Base-by-base conservation (phyloP, 306 rosid species). In the Gastrolobium villosum region DNA sequence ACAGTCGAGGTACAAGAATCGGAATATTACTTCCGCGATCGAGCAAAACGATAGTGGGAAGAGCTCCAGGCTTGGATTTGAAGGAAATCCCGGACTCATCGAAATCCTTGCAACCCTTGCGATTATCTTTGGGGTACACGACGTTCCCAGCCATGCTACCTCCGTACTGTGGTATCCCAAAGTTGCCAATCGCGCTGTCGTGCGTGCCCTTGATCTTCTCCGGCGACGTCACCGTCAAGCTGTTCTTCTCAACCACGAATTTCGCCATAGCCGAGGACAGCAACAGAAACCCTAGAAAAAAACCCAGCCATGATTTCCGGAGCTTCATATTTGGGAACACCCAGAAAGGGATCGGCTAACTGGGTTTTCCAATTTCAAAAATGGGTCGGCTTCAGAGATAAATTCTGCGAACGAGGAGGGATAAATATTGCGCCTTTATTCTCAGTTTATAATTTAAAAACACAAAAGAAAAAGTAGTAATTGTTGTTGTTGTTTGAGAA, bases 61-160 rank as follows among this genome's bases (percentile, higher is more conserved):
- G 97, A 79, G 96, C 90, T 74, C 99, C 99, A 11, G 98, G 88
- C 48, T 52, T 86, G 0, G 97, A 84, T 78, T 91, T 79, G 82
- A 85, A 93, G 6, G 94, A 85, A 83, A 96, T 79, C 70, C 90
- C 93, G 39, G 41, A 93, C 32, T 91, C 98, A 63, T 86, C 86
- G 74, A 88, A 95, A 54, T 86, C 96, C 74, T 85, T 91, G 70
- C 99, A 96, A 13, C 98, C 98, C 83, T 93, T 93, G 34, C 60
- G 91, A 79, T 96, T 93, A 26, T 96, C 97, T 70, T 91, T 91
- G 0, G 99, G 98, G 82, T 85, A 96, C 30, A 87, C 62, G 8
- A 96, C 98, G 75, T 81, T 80, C 6, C 99, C 99, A 50, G 98
- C 89, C 98, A 96, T 93, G 84, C 99, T 96, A 5, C 98, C 99